These are phyloP conservation scores for Jaltomata sinuosa DNA, from an alignment of 257 asterid genomes.

Conservation along the genomic window DNA sequence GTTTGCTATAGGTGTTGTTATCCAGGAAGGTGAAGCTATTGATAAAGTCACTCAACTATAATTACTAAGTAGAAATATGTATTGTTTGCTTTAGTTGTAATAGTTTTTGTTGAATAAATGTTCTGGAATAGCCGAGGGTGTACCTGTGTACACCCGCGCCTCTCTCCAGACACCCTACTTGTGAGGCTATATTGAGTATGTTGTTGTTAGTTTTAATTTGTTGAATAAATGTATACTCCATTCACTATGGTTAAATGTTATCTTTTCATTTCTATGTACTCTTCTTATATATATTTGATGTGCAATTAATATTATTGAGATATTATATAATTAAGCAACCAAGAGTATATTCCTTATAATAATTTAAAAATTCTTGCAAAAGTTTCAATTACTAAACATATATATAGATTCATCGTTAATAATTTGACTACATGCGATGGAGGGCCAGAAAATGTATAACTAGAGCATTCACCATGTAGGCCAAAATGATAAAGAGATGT, in stretches of 20 bases:
- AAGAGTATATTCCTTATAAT: not conserved
- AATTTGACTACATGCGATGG: too few species aligned
- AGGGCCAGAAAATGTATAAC: too few species aligned
- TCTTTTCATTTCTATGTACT: not conserved
- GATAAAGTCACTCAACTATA: not conserved
- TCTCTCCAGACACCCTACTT: too few species aligned
- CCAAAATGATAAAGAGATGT: too few species aligned
- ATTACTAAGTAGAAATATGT: not conserved
- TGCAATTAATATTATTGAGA: not conserved
- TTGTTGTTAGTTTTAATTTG: not conserved
- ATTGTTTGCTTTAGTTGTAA: not conserved
- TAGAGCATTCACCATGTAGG: too few species aligned
- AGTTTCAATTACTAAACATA: too few species aligned
- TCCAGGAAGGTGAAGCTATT: conserved; percentile 1
- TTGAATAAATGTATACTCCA: not conserved
- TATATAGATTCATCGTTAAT: too few species aligned
- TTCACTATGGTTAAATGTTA: not conserved
- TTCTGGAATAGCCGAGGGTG: fast-evolving
- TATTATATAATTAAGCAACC: not conserved
- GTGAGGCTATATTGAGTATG: not conserved
- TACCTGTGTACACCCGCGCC: too few species aligned
- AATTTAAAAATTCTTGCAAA: too few species aligned
- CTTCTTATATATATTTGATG: not conserved
- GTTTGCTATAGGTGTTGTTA: conserved; percentile 13
- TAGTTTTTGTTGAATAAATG: not conserved